Evolutionary conservation across 2,329 filamentous ascomycete species (phyloP).

Genomic region (Chaetomium sp.): DNA sequence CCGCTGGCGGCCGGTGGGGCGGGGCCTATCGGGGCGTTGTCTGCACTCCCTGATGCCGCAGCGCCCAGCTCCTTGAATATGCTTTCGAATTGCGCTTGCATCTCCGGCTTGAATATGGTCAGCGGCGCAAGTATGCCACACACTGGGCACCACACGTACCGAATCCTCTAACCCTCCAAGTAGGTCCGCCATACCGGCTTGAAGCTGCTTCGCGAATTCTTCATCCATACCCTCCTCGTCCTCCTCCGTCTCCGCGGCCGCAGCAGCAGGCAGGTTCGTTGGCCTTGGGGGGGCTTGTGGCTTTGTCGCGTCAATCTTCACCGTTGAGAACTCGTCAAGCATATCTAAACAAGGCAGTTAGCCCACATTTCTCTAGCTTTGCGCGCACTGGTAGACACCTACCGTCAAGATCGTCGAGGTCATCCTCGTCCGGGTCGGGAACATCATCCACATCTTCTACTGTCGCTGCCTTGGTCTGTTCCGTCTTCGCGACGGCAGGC

Average conservation of each 20-base stretch:
- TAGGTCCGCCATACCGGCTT: slow-evolving; percentile 84
- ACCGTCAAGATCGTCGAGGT: slow-evolving; percentile 90
- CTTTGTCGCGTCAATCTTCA: slow-evolving; percentile 56
- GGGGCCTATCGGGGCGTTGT: slow-evolving; percentile 33
- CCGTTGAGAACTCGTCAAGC: slow-evolving; percentile 83
- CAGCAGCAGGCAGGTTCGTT: slow-evolving; percentile 32
- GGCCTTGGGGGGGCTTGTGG: slow-evolving; percentile 36
- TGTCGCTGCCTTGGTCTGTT: slow-evolving; percentile 35
- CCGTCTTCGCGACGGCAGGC: slow-evolving; percentile 1
- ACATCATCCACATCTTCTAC: slow-evolving; percentile 45
- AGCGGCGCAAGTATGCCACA: background rate
- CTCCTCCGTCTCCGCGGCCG: slow-evolving; percentile 36
- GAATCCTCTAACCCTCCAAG: slow-evolving; percentile 70
- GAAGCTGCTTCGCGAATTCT: slow-evolving; percentile 82
- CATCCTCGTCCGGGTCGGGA: slow-evolving; percentile 90
- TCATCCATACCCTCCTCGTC: slow-evolving; percentile 57
- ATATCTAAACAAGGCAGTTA: slow-evolving; percentile 63
- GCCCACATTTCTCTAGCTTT: background rate
- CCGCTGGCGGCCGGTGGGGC: slow-evolving; percentile 30
- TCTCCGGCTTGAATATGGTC: slow-evolving; percentile 56
- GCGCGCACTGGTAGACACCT: slow-evolving; percentile 34
- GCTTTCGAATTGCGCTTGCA: slow-evolving; percentile 76
- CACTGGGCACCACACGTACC: slow-evolving; percentile 43
- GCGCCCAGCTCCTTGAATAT: slow-evolving; percentile 73
- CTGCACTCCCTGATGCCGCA: slow-evolving; percentile 46